Conservation (phyloP, 1,284 basidiomycete genomes). For the Cryptococcus neoformans region DNA sequence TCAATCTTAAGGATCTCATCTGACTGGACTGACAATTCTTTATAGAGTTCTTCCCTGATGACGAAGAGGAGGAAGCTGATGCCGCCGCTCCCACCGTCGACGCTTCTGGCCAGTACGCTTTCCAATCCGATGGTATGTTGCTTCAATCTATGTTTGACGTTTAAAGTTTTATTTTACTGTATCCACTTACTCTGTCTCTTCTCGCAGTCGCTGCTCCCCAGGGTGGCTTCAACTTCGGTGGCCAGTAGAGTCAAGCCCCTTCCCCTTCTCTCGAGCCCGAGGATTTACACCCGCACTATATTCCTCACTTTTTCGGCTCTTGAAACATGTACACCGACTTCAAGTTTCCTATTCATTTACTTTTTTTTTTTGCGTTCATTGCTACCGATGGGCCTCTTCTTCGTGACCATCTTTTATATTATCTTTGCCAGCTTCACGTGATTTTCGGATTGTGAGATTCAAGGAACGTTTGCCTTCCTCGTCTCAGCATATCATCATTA, state of each 20-base stretch:
- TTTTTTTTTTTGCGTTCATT: too few species aligned
- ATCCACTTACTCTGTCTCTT: slow-evolving; percentile 5
- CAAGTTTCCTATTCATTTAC: not conserved
- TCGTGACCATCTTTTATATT: too few species aligned
- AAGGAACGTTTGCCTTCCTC: not conserved
- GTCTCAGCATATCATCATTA: not conserved
- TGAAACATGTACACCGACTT: not conserved
- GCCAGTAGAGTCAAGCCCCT: slow-evolving; percentile 12
- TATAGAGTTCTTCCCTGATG: slow-evolving; percentile 48
- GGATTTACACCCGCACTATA: not conserved
- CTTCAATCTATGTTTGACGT: not conserved
- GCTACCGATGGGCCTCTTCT: too few species aligned
- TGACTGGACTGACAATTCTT: not conserved
- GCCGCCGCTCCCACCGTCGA: slow-evolving; percentile 80
- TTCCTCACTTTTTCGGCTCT: not conserved
- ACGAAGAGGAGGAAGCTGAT: slow-evolving; percentile 55
- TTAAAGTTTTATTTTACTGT: not conserved
- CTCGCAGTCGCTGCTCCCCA: slow-evolving; percentile 74
- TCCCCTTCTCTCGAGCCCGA: not conserved
- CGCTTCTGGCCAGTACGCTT: slow-evolving; percentile 81
- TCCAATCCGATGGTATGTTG: slow-evolving; percentile 61
- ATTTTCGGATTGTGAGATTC: not conserved
- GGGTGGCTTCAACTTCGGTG: slow-evolving; percentile 88
- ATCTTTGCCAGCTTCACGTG: too few species aligned
- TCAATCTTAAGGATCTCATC: not conserved